These are phyloP conservation scores for Fallopia convolvulus DNA, from an alignment of 148 eudicot genomes.

Conservation along the genomic window DNA sequence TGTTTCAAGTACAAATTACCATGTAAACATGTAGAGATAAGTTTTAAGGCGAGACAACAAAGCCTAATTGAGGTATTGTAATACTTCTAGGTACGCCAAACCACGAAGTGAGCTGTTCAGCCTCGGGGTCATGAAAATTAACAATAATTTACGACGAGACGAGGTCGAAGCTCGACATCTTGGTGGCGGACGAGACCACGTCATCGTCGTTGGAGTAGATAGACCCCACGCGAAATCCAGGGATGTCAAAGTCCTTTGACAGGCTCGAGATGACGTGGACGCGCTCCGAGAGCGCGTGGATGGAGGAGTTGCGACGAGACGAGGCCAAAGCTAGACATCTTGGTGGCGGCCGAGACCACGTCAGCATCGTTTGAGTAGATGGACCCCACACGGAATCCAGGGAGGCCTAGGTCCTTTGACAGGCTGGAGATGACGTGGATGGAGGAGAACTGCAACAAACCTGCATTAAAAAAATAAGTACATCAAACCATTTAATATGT, in stretches of 20 bases:
- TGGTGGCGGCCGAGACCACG: slow-evolving; percentile 13
- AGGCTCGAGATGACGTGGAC: slow-evolving; percentile 22
- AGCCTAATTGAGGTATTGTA: too few relatives aligned
- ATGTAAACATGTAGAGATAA: too few relatives aligned
- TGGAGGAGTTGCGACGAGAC: slow-evolving; percentile 14
- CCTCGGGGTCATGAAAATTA: too few relatives aligned
- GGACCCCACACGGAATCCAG: slow-evolving; percentile 17
- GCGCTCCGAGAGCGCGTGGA: not conserved
- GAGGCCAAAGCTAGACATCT: slow-evolving; percentile 24
- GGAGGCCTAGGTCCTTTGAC: slow-evolving; percentile 24
- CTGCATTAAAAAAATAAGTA: too few relatives aligned
- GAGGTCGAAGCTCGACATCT: slow-evolving; percentile 23
- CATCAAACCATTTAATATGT: too few relatives aligned
- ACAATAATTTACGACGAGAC: slow-evolving; percentile 14
- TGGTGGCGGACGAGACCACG: slow-evolving; percentile 13
- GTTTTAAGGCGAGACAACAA: too few relatives aligned
- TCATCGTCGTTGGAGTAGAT: slow-evolving; percentile 12
- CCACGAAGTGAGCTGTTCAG: too few relatives aligned
- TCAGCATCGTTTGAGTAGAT: slow-evolving; percentile 12
- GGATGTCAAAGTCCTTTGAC: slow-evolving; percentile 23
- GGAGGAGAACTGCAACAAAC: too few relatives aligned
- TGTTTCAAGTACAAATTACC: too few relatives aligned
- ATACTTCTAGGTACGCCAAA: too few relatives aligned
- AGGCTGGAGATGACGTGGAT: slow-evolving; percentile 16
- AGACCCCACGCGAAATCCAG: slow-evolving; percentile 17